phyloP scores from a whole-genome alignment of 2,329 filamentous ascomycete genomes.

The Pestalotiopsis sp. region DNA sequence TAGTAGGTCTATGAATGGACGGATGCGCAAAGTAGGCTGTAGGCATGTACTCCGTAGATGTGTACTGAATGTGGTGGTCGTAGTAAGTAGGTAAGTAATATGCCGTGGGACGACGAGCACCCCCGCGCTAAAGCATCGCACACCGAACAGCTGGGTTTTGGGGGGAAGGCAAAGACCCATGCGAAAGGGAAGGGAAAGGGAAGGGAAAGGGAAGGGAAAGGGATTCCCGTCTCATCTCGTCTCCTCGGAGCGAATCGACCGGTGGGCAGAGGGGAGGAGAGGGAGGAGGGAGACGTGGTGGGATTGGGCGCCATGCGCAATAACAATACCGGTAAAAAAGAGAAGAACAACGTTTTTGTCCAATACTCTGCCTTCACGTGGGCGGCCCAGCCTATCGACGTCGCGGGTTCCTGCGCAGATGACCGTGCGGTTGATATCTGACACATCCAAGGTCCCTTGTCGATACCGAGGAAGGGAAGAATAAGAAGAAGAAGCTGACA shows the following conservation, averaged over 20 bases:
- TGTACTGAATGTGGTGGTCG: background rate
- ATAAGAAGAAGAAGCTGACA: background rate
- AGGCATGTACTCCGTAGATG: background rate
- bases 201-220: background rate
- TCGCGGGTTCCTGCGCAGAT: slow-evolving; percentile 38
- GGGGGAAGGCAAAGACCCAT: background rate
- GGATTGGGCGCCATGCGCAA: background rate
- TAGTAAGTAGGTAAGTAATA: background rate
- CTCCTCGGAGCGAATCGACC: background rate
- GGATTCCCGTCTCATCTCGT: background rate
- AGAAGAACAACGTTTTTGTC: background rate
- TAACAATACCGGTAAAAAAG: background rate
- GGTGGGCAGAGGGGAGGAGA: background rate
- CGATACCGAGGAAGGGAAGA: background rate
- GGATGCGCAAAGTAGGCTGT: too few species aligned
- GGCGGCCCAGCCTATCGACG: slow-evolving; percentile 30
- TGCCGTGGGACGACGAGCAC: background rate
- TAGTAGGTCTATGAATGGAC: background rate
- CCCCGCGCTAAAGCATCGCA: slow-evolving; percentile 7
- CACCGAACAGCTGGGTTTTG: slow-evolving; percentile 7
- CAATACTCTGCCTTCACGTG: slow-evolving; percentile 6
- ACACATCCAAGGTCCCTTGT: background rate
- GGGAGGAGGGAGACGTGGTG: background rate
- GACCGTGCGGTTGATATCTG: slow-evolving; percentile 24
- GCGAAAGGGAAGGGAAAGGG: background rate